Evolutionary conservation across 371 early-diverging fungal species (phyloP), one percentile per base, ranked within the genome.

Genomic region (Chytridiales sp.): DNA sequence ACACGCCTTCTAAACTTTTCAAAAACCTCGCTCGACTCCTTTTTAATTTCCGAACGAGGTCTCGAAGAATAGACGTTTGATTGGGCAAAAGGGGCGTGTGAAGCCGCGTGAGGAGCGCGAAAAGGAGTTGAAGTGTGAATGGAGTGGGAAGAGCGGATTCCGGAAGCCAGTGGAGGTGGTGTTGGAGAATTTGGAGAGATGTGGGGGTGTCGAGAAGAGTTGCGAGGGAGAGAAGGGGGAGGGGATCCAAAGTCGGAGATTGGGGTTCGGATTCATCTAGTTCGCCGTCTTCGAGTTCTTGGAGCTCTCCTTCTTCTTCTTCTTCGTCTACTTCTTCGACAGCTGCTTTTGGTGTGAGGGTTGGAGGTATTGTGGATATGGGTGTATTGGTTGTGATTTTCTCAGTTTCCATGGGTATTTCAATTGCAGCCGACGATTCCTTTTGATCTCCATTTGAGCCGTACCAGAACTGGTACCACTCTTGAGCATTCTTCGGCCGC

Each of bases 51-150:
- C 77, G 72, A 46, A 74, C 71, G 27, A 82, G 19, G 30, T 66
- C 73, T 39, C 82, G 60, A 22, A 82, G 64, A 29, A 69, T 47
- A 1, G 77, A 67, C 4, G 72, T 64, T 38, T 79, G 64, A 35
- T 78, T 70, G 8, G 78, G 66, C 31, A 74, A 75, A 31, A 82
- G 62, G 4, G 79, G 69, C 24, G 66, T 68, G 47, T 82, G 80
- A 17, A 79, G 47, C n/a, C 75, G 69, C 34, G 74, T 31, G n/a
- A 82, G 61, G 43, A 82, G 57, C 2, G 78, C 74, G 48, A 77
- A 78, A 8, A 79, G 46, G 4, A 65, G 67, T 74, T 81, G 62
- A 8, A 57, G 1, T n/a, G n/a, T n/a, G n/a, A n/a, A n/a, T 3
- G 58, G 17, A 17, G 13, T 31, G 2, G 40, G 34, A 15, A 0